phyloP scores from a whole-genome alignment of 768 basidiomycete genomes.

The Mycena belliarum region DNA sequence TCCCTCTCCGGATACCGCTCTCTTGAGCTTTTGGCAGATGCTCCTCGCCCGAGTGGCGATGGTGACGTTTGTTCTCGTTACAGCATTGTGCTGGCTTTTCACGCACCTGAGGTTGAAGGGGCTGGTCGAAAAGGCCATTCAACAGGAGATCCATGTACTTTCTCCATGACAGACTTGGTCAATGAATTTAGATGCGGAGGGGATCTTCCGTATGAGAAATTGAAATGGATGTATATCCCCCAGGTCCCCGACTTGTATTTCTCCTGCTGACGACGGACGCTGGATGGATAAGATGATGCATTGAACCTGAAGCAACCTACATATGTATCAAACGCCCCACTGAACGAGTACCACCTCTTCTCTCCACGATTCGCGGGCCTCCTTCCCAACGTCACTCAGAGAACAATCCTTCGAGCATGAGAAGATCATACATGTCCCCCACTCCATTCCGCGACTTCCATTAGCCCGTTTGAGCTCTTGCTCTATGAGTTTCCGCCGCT shows the following conservation, averaged over 20 bases:
- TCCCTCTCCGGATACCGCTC: neutral
- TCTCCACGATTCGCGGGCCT: slow-evolving; percentile 57
- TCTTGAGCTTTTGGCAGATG: neutral
- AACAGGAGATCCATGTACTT: neutral
- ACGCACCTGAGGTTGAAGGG: slow-evolving; percentile 3
- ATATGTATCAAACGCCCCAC: slow-evolving; percentile 58
- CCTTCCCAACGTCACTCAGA: slow-evolving; percentile 40
- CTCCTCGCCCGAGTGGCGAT: neutral
- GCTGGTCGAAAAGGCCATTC: neutral
- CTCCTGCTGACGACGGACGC: too few relatives aligned
- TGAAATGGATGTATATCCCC: too few relatives aligned
- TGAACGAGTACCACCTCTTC: slow-evolving; percentile 79
- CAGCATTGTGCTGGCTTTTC: neutral
- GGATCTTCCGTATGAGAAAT: too few relatives aligned
- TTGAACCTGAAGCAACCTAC: too few relatives aligned
- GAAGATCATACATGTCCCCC: slow-evolving; percentile 91
- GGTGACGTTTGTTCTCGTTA: neutral
- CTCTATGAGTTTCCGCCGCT: slow-evolving; percentile 65
- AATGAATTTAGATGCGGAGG: too few relatives aligned
- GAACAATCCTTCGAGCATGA: slow-evolving; percentile 85
- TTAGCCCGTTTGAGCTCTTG: slow-evolving; percentile 46
- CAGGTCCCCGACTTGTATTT: too few relatives aligned
- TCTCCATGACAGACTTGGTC: too few relatives aligned
- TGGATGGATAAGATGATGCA: too few relatives aligned
- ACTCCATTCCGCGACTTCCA: slow-evolving; percentile 78